These are phyloP conservation scores for Candida chauliodis DNA, from an alignment of 805 yeast genomes.

Conservation along the genomic window DNA sequence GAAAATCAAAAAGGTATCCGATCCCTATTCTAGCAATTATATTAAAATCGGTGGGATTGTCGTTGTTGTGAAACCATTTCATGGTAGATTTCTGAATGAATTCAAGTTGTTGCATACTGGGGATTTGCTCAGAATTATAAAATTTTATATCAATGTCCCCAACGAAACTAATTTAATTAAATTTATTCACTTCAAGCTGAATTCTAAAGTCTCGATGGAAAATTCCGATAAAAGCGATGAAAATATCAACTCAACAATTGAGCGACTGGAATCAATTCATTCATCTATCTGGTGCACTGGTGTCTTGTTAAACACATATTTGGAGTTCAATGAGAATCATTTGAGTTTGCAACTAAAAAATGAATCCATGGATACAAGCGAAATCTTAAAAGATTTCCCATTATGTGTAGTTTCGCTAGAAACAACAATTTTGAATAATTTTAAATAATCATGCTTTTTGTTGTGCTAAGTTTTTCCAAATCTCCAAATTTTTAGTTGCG, in stretches of 20 bases:
- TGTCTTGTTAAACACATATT: slow-evolving; percentile 23
- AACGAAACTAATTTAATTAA: slow-evolving; percentile 6
- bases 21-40: slow-evolving; percentile 24
- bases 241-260: slow-evolving; percentile 10
- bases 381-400: slow-evolving; percentile 27
- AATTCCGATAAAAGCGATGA: neutral
- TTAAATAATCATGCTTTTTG: neutral
- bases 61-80: slow-evolving; percentile 28
- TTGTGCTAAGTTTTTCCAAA: slow-evolving; percentile 27
- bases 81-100: slow-evolving; percentile 16
- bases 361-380: slow-evolving; percentile 12
- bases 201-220: neutral
- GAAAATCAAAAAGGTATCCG: slow-evolving; percentile 21
- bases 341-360: slow-evolving; percentile 17
- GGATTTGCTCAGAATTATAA: slow-evolving; percentile 26
- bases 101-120: slow-evolving; percentile 25
- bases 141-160: slow-evolving; percentile 18
- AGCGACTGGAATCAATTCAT: slow-evolving; percentile 16
- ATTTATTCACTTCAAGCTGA: slow-evolving; percentile 1
- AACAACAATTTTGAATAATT: slow-evolving; percentile 23
- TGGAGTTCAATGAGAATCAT: slow-evolving; percentile 17
- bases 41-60: slow-evolving; percentile 30
- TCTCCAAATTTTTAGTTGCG: slow-evolving; percentile 35
- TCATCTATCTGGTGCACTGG: slow-evolving; percentile 26
- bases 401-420: slow-evolving; percentile 26